Evolutionary conservation across 179 eudicot genomes (phyloP), one percentile per base, ranked within the genome.

Genomic region (Drosera spatulata): DNA sequence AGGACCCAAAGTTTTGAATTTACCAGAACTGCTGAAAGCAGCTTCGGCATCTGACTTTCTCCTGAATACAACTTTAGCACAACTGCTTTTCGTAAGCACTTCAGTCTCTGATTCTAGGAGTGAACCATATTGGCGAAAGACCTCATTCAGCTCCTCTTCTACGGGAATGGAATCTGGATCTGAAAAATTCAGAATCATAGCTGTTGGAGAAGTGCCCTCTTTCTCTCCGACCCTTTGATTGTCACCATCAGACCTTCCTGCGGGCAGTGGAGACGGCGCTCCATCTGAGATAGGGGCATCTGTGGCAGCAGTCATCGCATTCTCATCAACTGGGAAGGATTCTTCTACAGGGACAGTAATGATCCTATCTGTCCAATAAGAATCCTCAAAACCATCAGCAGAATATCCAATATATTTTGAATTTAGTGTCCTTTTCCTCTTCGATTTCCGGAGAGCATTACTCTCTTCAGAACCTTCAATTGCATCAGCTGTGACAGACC

Each of bases 121-220:
- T 52, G 69, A 58, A 50, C 94, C 96, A 71, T 67, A 88, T 55
- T 70, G 77, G 44, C 74, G 71, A 69, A 88, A 88, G 52, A 66
- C 74, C 3, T 80, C 58, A 22, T 64, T 54, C 46, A 88, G 62
- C 53, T 76, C 76, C 43, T 69, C 81, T 66, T 71, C 75, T 7
- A 90, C 61, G 51, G 94, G 96, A 63, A 83, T 65, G 3, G 89
- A 74, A 69, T 64, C 71, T 40, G 73, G 75, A 50, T 77, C 76
- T 11, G 82, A 62, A 62, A 88, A 88, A 60, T 75, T 83, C 69
- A 88, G 50, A 59, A 83, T 70, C 37, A 88, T 71, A 62, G 80
- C 77, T 54, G 80, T 75, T 7, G 73, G 67, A 7, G 73, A 66
- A 46, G 53, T 10, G 8, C 65, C 66, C 13, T 42, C 22, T 39